A percentile compares a stretch with the other conserved stretches of the same genome.
phyloP scores from a whole-genome alignment of 2,329 filamentous ascomycete genomes.

The Aspergillus persii region DNA sequence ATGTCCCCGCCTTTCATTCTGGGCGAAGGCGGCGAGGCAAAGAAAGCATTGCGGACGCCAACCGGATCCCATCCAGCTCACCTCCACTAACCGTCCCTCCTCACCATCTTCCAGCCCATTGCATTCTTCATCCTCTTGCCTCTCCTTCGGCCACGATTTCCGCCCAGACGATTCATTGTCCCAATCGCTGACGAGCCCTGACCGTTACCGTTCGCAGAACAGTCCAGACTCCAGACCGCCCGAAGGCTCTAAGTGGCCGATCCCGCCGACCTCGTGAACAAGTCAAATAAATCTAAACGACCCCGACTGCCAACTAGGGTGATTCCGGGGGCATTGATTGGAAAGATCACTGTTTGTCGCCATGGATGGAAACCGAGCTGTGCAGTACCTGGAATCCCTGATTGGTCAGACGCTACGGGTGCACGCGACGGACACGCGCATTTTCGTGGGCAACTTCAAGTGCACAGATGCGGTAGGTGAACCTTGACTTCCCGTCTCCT shows the following conservation, averaged over 20 bases:
- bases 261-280: constrained; percentile 2
- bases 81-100: not conserved
- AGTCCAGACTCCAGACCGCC: constrained; percentile 12
- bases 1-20: not conserved
- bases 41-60: not conserved
- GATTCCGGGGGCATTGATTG: not conserved
- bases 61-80: constrained; percentile 1
- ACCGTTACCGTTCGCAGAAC: constrained; percentile 1
- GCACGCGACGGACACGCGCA: constrained; percentile 75
- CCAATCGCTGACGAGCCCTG: not conserved
- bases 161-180: not conserved
- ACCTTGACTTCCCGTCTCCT: not conserved
- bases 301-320: not conserved
- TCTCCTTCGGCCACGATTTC: not conserved
- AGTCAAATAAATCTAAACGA: not conserved
- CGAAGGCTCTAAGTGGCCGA: constrained; percentile 6
- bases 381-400: constrained; percentile 54
- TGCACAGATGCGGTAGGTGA: constrained; percentile 82
- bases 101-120: not conserved
- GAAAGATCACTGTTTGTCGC: constrained; percentile 13
- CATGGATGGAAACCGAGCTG: constrained; percentile 37
- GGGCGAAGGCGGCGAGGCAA: not conserved
- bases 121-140: not conserved
- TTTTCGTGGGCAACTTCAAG: constrained; percentile 89
- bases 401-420: constrained; percentile 78